Evolutionary conservation across 768 basidiomycete species (phyloP).

Genomic region (Kwoniella sp.): DNA sequence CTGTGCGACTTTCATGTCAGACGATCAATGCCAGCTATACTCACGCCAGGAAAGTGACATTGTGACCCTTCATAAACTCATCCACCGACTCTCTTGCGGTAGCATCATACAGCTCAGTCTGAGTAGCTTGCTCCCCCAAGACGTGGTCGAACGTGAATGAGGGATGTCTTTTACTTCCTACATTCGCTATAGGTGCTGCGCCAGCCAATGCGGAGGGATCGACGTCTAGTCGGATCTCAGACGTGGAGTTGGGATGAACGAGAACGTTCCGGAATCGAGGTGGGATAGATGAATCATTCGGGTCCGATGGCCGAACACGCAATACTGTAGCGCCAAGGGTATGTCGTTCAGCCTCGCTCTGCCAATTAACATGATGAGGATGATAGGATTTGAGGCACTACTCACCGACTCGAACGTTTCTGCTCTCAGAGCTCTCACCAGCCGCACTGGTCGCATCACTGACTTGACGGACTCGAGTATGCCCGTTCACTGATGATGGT

Average conservation of each 20-base stretch:
- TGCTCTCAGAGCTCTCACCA: constrained; percentile 20
- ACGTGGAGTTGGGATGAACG: constrained; percentile 73
- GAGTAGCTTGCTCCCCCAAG: constrained; percentile 78
- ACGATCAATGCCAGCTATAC: constrained; percentile 17
- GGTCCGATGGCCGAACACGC: constrained; percentile 83
- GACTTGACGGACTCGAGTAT: constrained; percentile 1
- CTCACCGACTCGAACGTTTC: constrained; percentile 47
- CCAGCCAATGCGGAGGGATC: constrained; percentile 46
- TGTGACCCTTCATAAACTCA: constrained; percentile 73
- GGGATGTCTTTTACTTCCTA: constrained; percentile 56
- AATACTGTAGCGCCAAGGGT: constrained; percentile 63
- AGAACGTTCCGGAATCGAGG: constrained; percentile 89
- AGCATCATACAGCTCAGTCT: constrained; percentile 79
- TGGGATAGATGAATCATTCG: constrained; percentile 85
- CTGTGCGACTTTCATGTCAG: not conserved
- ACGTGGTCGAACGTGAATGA: constrained; percentile 93
- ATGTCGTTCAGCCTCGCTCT: not conserved
- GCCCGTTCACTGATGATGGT: constrained; percentile 25
- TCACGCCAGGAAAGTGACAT: constrained; percentile 93
- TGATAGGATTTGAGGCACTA: not conserved
- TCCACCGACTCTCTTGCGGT: constrained; percentile 69
- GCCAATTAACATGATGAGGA: too few relatives aligned
- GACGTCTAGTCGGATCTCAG: constrained; percentile 80
- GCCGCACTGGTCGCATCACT: constrained; percentile 11
- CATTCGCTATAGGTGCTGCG: constrained; percentile 17